Evolutionary conservation across 2,329 filamentous ascomycete species (phyloP), one percentile per base, ranked within the genome.

Genomic region (Botrytis galanthina): DNA sequence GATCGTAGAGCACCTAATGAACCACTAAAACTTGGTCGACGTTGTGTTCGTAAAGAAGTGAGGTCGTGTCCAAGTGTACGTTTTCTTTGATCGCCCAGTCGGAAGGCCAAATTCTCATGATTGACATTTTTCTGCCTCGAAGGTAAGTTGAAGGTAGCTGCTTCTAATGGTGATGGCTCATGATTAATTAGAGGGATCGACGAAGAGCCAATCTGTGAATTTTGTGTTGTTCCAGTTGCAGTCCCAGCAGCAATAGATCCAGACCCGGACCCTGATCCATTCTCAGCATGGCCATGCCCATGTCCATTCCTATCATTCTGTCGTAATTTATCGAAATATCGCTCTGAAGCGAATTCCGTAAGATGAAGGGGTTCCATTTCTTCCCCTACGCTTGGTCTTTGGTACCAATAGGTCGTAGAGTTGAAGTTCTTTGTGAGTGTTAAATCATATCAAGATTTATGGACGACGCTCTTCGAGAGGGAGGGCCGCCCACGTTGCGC

Each of bases 311-410:
- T 85, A 80, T 82, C 87, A 77, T 83, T 85, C 82, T 89, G 87
- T 73, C 83, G 85, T 75, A 91, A 81, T 82, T 91, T 91, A 72
- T 86, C 86, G 76, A 90, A 89, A 79, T 90, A 91, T 76, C 87
- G 87, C 81, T 88, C 85, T 62, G 89, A 91, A 75, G 88, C 89
- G 82, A 91, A 91, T 81, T 91, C 89, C 74, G 89, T 90, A 75
- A 89, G 85, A 76, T 90, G 89, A 77, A 86, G 85, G 78, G 87
- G 88, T 76, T 91, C 89, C 88, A 90, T 68, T 18, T 90, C 79
- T 57, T 79, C 73, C 75, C 73, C 77, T 75, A 74, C 78, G 78
- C 74, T 76, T 76, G 78, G 77, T 68, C 78, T 66, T 32, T 75
- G 78, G 79, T 79, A 75, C 78, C 78, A 79, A 78, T 75, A 77